These are phyloP conservation scores for Rhodosporidiobolus sp. DNA, from an alignment of 768 basidiomycete genomes.

Conservation along the genomic window DNA sequence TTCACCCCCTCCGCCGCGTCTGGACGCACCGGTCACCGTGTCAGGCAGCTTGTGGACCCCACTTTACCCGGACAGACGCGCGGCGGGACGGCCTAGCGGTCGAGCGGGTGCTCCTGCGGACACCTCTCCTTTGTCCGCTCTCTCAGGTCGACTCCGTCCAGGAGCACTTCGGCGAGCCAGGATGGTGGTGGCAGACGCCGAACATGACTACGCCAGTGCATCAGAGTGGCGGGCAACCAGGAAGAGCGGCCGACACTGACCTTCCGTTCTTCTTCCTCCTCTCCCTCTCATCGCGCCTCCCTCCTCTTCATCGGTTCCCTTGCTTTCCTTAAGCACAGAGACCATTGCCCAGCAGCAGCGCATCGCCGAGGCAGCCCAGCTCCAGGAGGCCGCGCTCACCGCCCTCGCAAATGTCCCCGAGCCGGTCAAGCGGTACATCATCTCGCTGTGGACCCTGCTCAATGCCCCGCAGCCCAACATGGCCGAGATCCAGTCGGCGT, in stretches of 20 bases:
- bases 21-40: not conserved
- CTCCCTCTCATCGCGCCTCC: conserved; percentile 57
- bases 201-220: too few species aligned
- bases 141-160: too few species aligned
- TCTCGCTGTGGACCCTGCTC: conserved; percentile 75
- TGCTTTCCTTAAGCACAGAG: too few species aligned
- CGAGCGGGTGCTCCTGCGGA: not conserved
- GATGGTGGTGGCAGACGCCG: too few species aligned
- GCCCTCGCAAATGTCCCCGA: conserved; percentile 36
- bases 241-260: too few species aligned
- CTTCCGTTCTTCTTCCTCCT: too few species aligned
- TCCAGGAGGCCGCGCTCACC: conserved; percentile 34
- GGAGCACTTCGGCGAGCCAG: too few species aligned
- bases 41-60: too few species aligned
- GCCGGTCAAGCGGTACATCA: conserved; percentile 67
- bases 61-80: too few species aligned
- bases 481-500: conserved; percentile 82
- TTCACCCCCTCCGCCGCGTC: not conserved
- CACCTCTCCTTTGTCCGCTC: not conserved
- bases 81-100: too few species aligned
- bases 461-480: conserved; percentile 88
- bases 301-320: not conserved
- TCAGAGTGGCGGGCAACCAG: too few species aligned
- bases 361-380: conserved; percentile 36
- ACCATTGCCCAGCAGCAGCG: conserved; percentile 42